These are phyloP conservation scores for Citrus inodora DNA, from an alignment of 345 rosid genomes.

Conservation along the genomic window DNA sequence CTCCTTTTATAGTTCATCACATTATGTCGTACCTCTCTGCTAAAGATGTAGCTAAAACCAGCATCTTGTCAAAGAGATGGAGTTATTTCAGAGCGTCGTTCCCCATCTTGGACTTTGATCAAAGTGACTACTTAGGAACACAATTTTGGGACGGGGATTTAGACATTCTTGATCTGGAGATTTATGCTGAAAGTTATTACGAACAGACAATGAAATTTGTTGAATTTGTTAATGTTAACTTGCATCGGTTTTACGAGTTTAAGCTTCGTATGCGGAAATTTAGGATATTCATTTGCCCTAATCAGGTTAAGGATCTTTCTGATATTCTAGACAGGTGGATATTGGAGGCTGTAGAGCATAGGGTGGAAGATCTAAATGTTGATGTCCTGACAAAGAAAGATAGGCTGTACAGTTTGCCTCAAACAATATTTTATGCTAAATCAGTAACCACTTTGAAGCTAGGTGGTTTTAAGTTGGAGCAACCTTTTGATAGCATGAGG, in stretches of 20 bases:
- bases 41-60: not conserved
- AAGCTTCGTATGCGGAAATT: not conserved
- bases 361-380: not conserved
- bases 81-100: not conserved
- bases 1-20: not conserved
- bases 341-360: not conserved
- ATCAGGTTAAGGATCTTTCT: not conserved
- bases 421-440: not conserved
- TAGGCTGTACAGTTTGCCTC: not conserved
- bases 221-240: not conserved
- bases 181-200: not conserved
- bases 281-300: not conserved
- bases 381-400: not conserved
- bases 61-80: not conserved
- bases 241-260: not conserved
- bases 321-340: not conserved
- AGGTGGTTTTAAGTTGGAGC: not conserved
- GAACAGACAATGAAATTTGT: not conserved
- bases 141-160: not conserved
- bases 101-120: not conserved
- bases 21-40: not conserved
- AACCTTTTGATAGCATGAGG: not conserved
- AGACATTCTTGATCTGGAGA: not conserved
- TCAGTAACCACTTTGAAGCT: not conserved
- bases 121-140: not conserved